Percentiles rank a stretch among this genome's conserved stretches.
Evolutionary conservation across 192 early-diverging fungal species (phyloP).

Genomic region (Jimgerdemannia flammicorona): DNA sequence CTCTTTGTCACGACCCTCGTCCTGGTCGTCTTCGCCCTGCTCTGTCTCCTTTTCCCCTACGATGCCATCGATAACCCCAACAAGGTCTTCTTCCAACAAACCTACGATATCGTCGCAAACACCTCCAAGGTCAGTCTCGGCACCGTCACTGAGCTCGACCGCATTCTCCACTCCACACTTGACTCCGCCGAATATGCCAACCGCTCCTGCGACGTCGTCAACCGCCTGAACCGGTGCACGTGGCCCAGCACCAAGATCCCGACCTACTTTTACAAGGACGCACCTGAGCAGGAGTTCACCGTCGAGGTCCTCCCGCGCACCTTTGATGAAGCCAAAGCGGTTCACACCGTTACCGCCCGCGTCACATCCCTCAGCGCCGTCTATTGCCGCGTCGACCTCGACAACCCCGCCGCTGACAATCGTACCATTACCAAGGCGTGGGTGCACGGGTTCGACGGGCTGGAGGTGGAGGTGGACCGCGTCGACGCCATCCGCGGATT

Average conservation of each 20-base stretch:
- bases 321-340: background rate
- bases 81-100: slow-evolving; percentile 40
- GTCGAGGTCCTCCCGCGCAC: background rate
- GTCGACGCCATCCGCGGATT: slow-evolving; percentile 5
- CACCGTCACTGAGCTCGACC: slow-evolving; percentile 26
- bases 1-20: slow-evolving; percentile 25
- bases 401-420: background rate
- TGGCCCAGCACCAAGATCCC: slow-evolving; percentile 4
- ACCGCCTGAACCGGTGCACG: background rate
- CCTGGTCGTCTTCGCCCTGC: slow-evolving; percentile 23
- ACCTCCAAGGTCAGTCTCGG: slow-evolving; percentile 31
- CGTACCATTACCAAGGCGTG: background rate
- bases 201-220: background rate
- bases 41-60: slow-evolving; percentile 32
- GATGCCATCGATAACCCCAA: slow-evolving; percentile 35
- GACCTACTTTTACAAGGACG: slow-evolving; percentile 3
- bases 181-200: slow-evolving; percentile 6
- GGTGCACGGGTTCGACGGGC: background rate
- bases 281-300: background rate
- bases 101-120: slow-evolving; percentile 26
- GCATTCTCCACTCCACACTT: slow-evolving; percentile 17
- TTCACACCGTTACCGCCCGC: background rate
- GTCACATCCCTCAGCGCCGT: background rate
- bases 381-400: background rate
- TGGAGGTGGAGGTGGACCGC: background rate